Conservation (phyloP, 495 filamentous ascomycete genomes). For the Margaritispora aquatica region DNA sequence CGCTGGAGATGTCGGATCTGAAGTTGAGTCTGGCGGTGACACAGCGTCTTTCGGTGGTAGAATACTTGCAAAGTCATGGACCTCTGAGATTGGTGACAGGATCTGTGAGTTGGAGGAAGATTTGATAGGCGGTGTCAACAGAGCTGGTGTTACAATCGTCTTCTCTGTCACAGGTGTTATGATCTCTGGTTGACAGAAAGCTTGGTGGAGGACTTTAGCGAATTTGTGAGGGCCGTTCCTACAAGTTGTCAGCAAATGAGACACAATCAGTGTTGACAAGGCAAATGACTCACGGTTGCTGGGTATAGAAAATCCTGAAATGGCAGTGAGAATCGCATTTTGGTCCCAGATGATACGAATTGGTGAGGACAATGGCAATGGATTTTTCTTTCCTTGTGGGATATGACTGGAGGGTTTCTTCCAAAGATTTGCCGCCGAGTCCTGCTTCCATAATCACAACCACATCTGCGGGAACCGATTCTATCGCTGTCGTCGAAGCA, state of each 20-base stretch:
- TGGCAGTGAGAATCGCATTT: conserved; percentile 10
- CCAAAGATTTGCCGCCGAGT: conserved; percentile 18
- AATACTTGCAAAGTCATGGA: conserved; percentile 5
- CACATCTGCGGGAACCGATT: conserved; percentile 3
- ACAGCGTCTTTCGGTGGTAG: neutral
- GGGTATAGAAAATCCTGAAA: conserved; percentile 20
- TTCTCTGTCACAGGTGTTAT: neutral
- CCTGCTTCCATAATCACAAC: conserved; percentile 14
- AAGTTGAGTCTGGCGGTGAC: too few relatives aligned
- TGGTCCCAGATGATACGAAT: conserved; percentile 12
- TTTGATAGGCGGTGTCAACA: neutral
- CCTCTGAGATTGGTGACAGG: neutral
- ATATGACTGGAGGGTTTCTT: conserved; percentile 19
- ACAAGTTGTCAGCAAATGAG: conserved; percentile 7
- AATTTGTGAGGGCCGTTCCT: conserved; percentile 57
- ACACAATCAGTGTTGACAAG: neutral
- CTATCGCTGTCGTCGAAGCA: neutral
- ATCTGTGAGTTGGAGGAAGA: neutral
- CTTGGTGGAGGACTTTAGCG: conserved; percentile 41
- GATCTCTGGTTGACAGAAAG: conserved; percentile 3
- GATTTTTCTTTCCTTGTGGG: conserved; percentile 3
- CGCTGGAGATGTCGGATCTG: neutral
- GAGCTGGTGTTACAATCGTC: neutral
- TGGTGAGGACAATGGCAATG: conserved; percentile 26
- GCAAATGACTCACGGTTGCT: conserved; percentile 29